Evolutionary conservation across 75 land plant genomes (phyloP).

Genomic region (Cupressus sempervirens): DNA sequence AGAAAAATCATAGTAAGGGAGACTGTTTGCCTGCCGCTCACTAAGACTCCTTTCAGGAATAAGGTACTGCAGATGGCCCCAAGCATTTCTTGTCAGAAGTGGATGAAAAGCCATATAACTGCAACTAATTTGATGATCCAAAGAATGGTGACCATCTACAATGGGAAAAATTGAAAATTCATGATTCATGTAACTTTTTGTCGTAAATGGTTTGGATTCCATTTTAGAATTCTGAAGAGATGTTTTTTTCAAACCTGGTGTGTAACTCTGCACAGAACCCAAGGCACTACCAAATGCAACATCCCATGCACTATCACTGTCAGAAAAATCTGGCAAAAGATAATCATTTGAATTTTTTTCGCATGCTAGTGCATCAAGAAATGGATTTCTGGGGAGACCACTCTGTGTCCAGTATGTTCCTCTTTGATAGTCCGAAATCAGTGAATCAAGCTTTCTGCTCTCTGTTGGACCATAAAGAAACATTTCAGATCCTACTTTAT

Average conservation of each 20-base stretch:
- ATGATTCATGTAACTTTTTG: background rate
- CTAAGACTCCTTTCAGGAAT: constrained; percentile 5
- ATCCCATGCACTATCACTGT: constrained; percentile 6
- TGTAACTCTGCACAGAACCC: background rate
- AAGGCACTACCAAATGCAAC: background rate
- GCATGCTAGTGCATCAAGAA: constrained; percentile 10
- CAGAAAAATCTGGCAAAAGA: background rate
- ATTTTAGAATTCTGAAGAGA: background rate
- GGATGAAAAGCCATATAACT: constrained; percentile 42
- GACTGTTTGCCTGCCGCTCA: background rate
- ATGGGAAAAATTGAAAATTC: background rate
- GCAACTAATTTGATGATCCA: constrained; percentile 9
- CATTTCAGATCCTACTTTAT: constrained; percentile 9
- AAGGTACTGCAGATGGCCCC: constrained; percentile 3
- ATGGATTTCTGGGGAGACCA: constrained; percentile 34
- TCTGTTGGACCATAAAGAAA: background rate
- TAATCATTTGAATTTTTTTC: constrained; percentile 1
- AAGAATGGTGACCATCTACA: background rate
- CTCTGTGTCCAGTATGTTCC: constrained; percentile 32
- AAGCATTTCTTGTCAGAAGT: constrained; percentile 22
- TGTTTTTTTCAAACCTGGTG: background rate
- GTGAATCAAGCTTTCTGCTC: background rate
- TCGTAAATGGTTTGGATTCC: background rate
- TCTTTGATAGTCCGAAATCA: constrained; percentile 19
- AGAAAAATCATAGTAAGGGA: constrained; percentile 50